Conservation (phyloP, 306 rosid species). For the Fragaria ananassa region DNA sequence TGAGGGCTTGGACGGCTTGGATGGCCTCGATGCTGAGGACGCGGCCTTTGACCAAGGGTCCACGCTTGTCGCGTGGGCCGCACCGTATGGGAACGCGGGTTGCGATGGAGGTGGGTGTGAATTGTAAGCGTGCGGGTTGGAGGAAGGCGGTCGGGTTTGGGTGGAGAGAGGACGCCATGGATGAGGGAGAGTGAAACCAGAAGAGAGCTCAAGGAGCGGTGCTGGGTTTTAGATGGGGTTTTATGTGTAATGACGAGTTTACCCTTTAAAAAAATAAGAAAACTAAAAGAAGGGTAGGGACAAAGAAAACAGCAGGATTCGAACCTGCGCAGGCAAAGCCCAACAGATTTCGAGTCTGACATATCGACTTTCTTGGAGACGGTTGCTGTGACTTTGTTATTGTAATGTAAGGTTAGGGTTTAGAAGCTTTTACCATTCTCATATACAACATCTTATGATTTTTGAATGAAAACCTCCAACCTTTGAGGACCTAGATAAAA, state of each 20-base stretch:
- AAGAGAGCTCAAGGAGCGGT: background rate
- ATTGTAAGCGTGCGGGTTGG: conserved; percentile 23
- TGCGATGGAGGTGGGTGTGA: background rate
- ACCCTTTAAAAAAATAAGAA: background rate
- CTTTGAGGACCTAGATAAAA: too few relatives aligned
- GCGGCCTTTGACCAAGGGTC: conserved; percentile 77
- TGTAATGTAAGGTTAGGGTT: too few relatives aligned
- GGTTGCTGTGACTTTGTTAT: background rate
- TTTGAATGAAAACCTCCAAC: too few relatives aligned
- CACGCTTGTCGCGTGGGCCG: conserved; percentile 87
- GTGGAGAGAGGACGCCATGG: conserved; percentile 59
- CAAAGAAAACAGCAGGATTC: conserved; percentile 33
- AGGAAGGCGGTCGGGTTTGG: conserved; percentile 38
- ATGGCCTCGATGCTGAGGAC: conserved; percentile 89
- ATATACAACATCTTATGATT: too few relatives aligned
- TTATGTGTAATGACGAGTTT: conserved; percentile 9
- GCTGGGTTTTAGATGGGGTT: background rate
- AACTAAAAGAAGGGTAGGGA: too few relatives aligned
- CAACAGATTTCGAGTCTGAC: conserved; percentile 29
- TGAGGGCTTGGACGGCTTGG: conserved; percentile 84
- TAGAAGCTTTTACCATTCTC: too few relatives aligned
- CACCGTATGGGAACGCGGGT: conserved; percentile 43
- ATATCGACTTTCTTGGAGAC: background rate
- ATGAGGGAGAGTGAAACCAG: background rate
- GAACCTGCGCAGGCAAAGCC: conserved; percentile 53